Base-by-base conservation (phyloP, 768 basidiomycete genomes). In the Peribolospora kevripleyi region DNA sequence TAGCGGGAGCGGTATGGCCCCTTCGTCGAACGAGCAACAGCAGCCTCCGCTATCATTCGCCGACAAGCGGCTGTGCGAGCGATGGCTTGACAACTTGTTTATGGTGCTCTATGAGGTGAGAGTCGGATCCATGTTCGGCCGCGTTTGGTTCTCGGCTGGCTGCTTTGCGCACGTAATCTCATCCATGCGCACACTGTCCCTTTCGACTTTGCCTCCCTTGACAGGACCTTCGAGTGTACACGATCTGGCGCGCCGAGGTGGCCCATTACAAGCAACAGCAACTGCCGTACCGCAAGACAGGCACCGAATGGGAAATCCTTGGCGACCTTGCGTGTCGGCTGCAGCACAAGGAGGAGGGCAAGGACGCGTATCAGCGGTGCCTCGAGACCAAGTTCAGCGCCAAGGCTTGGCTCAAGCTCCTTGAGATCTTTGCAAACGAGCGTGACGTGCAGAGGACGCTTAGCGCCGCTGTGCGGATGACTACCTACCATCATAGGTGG, bases 201-300 rank as follows among this genome's bases (percentile, higher is more conserved):
- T 39, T 13, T 39, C 13, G n/a, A 25, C 41, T n/a, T 9, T 52
- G 11, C 7, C 13, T 43, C 14, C 4, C 42, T 39, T 2, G 46
- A 6, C 58, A 90, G 85, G 93, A 98, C 66, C 72, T 98, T 45
- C 79, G 93, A 11, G 84, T 98, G 4, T 97, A 91, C 82, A 98
- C 93, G 1, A 97, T 98, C 63, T 98, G 91, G 77, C 77, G 93
- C 36, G 91, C 93, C 3, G 93, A 97, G 65, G 84, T 95, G 8
- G 88, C 90, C 0, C 93, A 98, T 65, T 98, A 93, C 76, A 97
- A 93, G 66, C 90, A 87, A 3, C 91, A 97, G 66, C 90, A 93
- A 60, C 83, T 97, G 55, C 88, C 90, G 0, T 98, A 98, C 66
- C 79, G 87, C 57, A 97, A 97, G 71, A 95, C 91, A 0, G 87